Base-by-base conservation (phyloP, 257 asterid species). In the Echites panduratus region DNA sequence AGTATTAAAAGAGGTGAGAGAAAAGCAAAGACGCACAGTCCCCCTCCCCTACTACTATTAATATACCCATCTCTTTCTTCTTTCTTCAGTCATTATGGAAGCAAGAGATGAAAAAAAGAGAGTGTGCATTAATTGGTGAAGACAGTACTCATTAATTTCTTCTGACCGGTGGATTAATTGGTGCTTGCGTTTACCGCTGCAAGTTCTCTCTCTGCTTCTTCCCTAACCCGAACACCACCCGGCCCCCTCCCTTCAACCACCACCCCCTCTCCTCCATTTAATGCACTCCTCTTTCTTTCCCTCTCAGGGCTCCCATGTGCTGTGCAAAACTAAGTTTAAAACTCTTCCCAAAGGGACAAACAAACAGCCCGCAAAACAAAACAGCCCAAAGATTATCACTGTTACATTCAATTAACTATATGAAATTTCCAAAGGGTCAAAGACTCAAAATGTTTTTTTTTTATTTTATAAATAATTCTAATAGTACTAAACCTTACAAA, bases 131-230 rank as follows among this genome's bases (percentile, higher is more conserved):
- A 63, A 63, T 35, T 63, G 68, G 48, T 14, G 17, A 63, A 19
- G 68, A 35, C 48, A 63, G 48, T 17, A 62, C 2, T 48, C 68
- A 63, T 63, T 63, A 63, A 63, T 63, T 63, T 63, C 68, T 63
- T 63, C 68, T 63, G 68, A 63, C 68, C 7, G n/a, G 41, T 38
- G 35, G 2, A 63, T 63, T 62, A 35, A 63, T 35, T 63, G 48
- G 49, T 53, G 44, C 49, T 63, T 63, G 44, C 68, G 48, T 63
- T 35, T 35, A 35, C 68, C 68, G 68, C 68, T 63, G 68, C 68
- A 63, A 63, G 35, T 63, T 32, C 38, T 32, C 38, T 32, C 48
- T 63, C 68, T 63, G 49, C 68, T 63, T 63, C 38, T 5, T 35
- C 68, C 26, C 48, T 58, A 53, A 12, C 59, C 53, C 26, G 8